Percentiles rank a stretch among this genome's conserved stretches.
Evolutionary conservation across 2,329 filamentous ascomycete species (phyloP).

Genomic region (Fusarium neocosmosporiellum): DNA sequence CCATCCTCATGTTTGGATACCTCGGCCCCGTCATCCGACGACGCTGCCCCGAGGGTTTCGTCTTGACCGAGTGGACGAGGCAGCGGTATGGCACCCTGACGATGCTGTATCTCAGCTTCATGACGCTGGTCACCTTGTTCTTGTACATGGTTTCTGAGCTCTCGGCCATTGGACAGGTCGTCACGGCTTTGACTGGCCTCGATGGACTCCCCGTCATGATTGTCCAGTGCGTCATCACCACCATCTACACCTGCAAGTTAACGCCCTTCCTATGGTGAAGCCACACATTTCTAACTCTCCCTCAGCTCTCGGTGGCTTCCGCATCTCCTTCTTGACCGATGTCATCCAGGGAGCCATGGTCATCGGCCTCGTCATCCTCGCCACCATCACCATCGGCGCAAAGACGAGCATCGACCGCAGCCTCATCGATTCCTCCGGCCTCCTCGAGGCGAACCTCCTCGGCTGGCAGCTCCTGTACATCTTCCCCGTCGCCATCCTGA

Average conservation of each 20-base stretch:
- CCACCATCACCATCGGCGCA: slow-evolving; percentile 80
- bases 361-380: slow-evolving; percentile 77
- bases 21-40: slow-evolving; percentile 81
- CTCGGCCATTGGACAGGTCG: slow-evolving; percentile 82
- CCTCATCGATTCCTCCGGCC: slow-evolving; percentile 74
- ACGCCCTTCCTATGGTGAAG: accelerated
- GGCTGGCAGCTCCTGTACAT: slow-evolving; percentile 92
- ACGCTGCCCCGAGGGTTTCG: slow-evolving; percentile 86
- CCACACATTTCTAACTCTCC: not conserved
- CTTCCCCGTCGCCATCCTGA: slow-evolving; percentile 81
- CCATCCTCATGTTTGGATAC: slow-evolving; percentile 78
- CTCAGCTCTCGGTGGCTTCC: slow-evolving; percentile 84
- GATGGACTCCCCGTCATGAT: slow-evolving; percentile 81
- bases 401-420: slow-evolving; percentile 77
- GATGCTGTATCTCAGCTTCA: slow-evolving; percentile 78
- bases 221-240: slow-evolving; percentile 81
- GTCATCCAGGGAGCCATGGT: slow-evolving; percentile 86
- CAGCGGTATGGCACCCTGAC: slow-evolving; percentile 78
- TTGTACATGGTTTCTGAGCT: slow-evolving; percentile 89
- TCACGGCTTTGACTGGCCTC: slow-evolving; percentile 78
- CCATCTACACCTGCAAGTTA: slow-evolving; percentile 80
- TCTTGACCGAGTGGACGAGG: slow-evolving; percentile 85
- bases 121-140: slow-evolving; percentile 85
- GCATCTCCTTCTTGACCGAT: slow-evolving; percentile 86
- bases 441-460: slow-evolving; percentile 75